Conservation (phyloP, 306 rosid species). For the Citrullus colocynthis region DNA sequence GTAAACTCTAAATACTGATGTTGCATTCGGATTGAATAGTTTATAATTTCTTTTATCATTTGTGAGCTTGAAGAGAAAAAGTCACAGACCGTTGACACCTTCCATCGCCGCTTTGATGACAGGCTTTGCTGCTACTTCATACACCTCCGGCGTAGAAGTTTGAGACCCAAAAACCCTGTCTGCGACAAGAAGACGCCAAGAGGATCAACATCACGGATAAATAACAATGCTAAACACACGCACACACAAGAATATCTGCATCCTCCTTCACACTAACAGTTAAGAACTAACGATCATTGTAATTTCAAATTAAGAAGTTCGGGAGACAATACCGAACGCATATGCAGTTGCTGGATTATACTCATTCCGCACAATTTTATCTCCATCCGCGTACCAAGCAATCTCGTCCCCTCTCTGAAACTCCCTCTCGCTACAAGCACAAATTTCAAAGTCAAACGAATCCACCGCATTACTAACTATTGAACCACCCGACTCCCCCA, state of each 20-base stretch:
- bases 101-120: conserved; percentile 99
- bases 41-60: background rate
- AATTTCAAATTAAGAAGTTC: background rate
- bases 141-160: conserved; percentile 66
- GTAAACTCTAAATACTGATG: background rate
- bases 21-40: background rate
- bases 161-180: conserved; percentile 93
- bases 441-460: conserved; percentile 15
- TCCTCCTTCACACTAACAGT: background rate
- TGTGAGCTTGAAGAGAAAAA: background rate
- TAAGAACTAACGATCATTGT: background rate
- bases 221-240: too few relatives aligned
- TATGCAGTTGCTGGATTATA: conserved; percentile 82
- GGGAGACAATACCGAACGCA: conserved; percentile 62
- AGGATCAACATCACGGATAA: conserved; percentile 7
- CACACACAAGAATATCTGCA: background rate
- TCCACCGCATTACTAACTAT: conserved; percentile 16
- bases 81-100: conserved; percentile 73
- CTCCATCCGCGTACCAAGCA: conserved; percentile 97
- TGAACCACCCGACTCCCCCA: conserved; percentile 10
- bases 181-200: conserved; percentile 30
- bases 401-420: conserved; percentile 89
- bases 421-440: conserved; percentile 88
- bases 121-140: conserved; percentile 94
- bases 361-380: conserved; percentile 82